Conservation (phyloP, 257 asterid species). For the Cinchona pubescens region DNA sequence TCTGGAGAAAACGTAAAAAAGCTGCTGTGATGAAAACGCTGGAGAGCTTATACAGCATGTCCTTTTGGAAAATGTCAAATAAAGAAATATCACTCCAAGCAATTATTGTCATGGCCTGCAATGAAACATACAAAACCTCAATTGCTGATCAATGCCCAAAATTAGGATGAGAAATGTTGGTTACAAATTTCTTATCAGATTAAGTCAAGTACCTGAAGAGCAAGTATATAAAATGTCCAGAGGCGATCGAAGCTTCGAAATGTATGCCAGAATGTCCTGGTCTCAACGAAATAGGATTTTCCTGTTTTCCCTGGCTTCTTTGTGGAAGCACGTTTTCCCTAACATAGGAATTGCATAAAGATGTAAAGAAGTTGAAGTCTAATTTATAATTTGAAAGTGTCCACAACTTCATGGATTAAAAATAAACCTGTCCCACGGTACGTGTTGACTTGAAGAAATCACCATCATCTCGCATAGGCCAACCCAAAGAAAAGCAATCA, state of each 20-base stretch:
- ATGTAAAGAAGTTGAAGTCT: slow-evolving; percentile 20
- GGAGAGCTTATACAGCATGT: slow-evolving; percentile 52
- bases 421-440: slow-evolving; percentile 45
- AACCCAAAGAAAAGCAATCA: slow-evolving; percentile 89
- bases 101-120: slow-evolving; percentile 73
- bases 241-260: slow-evolving; percentile 94
- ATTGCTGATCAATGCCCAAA: slow-evolving; percentile 23
- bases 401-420: slow-evolving; percentile 9
- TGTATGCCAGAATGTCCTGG: slow-evolving; percentile 92
- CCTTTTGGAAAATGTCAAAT: slow-evolving; percentile 55
- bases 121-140: slow-evolving; percentile 16
- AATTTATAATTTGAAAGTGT: background rate
- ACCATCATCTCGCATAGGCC: slow-evolving; percentile 99
- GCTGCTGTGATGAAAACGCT: slow-evolving; percentile 95
- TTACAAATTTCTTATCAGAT: slow-evolving; percentile 19
- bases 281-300: slow-evolving; percentile 90
- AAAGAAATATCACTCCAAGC: slow-evolving; percentile 77
- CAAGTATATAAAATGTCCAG: slow-evolving; percentile 85
- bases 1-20: slow-evolving; percentile 80
- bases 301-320: slow-evolving; percentile 56
- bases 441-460: slow-evolving; percentile 80
- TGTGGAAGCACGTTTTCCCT: slow-evolving; percentile 59
- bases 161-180: slow-evolving; percentile 6
- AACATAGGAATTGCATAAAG: slow-evolving; percentile 35
- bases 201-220: slow-evolving; percentile 60